phyloP scores from a whole-genome alignment of 2,329 filamentous ascomycete species.

The Juglanconis juglandina region DNA sequence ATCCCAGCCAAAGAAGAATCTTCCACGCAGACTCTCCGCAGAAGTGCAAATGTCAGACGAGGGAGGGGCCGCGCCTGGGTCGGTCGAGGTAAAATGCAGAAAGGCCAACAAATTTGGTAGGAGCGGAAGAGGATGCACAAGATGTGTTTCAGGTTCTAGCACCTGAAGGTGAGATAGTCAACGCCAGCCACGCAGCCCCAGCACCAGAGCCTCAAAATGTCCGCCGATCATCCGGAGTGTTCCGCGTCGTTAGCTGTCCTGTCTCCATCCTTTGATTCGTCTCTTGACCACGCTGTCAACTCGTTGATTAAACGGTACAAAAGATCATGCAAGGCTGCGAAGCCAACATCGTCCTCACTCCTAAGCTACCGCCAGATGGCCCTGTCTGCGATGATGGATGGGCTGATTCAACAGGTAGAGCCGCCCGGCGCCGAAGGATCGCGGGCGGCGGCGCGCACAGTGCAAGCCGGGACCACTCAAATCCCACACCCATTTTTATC shows the following conservation, averaged over 20 bases:
- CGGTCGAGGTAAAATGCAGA: background rate
- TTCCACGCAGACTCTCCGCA: no score
- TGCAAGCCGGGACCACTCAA: background rate
- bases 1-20: no score
- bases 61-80: background rate
- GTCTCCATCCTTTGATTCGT: background rate
- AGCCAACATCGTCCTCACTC: background rate
- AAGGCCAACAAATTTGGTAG: background rate
- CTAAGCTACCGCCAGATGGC: background rate
- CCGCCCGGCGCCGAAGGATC: slow-evolving; percentile 4
- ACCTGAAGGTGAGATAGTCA: slow-evolving; percentile 1
- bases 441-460: slow-evolving; percentile 5
- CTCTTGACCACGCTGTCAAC: background rate
- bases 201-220: slow-evolving; percentile 5
- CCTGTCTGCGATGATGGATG: background rate
- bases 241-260: background rate
- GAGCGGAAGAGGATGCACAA: background rate
- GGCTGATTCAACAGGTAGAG: background rate
- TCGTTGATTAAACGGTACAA: background rate
- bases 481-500: slow-evolving; percentile 12
- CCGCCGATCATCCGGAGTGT: background rate
- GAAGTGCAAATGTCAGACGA: no score
- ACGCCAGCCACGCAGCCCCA: background rate
- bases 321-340: background rate
- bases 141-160: slow-evolving; percentile 8